Conservation (phyloP, 164 flowering plant species). For the Vitis rotundifolia region DNA sequence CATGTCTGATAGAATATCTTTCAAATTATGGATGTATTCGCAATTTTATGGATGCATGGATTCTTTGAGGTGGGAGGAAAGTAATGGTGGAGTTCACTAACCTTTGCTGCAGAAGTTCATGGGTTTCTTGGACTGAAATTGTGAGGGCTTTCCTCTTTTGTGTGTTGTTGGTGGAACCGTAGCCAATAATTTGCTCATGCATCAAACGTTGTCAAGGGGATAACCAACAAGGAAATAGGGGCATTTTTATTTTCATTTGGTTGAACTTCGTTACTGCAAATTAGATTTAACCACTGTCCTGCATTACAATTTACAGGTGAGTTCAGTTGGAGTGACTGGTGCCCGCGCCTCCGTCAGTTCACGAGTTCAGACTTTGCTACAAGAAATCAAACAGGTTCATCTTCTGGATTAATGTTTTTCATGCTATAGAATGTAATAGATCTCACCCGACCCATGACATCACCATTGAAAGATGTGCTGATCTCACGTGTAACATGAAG, state of each 20-base stretch:
- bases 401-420: neutral
- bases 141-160: too few relatives aligned
- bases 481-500: neutral
- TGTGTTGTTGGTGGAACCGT: too few relatives aligned
- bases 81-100: too few relatives aligned
- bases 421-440: neutral
- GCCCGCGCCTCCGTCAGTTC: constrained; percentile 69
- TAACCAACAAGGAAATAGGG: neutral
- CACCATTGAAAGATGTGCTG: neutral
- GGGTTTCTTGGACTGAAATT: too few relatives aligned
- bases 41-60: neutral
- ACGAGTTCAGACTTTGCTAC: constrained; percentile 58
- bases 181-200: too few relatives aligned
- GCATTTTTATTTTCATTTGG: neutral
- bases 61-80: too few relatives aligned
- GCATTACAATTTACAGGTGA: constrained; percentile 46
- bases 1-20: too few relatives aligned
- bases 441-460: neutral
- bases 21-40: neutral
- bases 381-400: constrained; percentile 78
- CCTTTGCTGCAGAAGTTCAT: too few relatives aligned
- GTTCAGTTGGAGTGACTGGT: constrained; percentile 90
- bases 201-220: neutral
- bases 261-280: neutral
- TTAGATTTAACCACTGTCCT: neutral